Base-by-base conservation (phyloP, 306 rosid genomes). In the Acacia acuminata region DNA sequence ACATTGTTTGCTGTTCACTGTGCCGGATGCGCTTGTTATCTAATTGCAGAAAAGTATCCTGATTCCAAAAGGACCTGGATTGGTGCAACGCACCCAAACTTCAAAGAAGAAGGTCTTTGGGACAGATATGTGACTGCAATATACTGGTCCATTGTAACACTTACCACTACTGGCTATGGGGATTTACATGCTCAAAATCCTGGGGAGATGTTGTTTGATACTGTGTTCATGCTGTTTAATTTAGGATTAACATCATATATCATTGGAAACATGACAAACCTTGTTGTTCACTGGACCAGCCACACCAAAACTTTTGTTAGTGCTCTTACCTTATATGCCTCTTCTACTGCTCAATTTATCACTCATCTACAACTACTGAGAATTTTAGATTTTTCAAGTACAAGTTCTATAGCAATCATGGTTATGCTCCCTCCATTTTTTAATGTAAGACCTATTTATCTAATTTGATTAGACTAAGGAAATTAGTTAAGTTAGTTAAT, bases 201-300 rank as follows among this genome's bases (percentile, higher is more conserved):
- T 0, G 76, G 86, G 78, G 98, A 94, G 88, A 94, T 92, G 97
- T 73, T 94, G 27, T 94, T 94, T 71, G 92, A 84, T 60, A 90
- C 90, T 60, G 87, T 87, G 16, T 94, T 89, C 90, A 94, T 94
- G 98, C 87, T 94, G 20, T 92, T 94, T 88, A 92, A 94, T 83
- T 75, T 94, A 88, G 98, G 98, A 20, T 83, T 94, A 90, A 92
- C 94, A 34, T 89, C 98, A 71, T 94, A 94, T 73, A 87, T 92
- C 86, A 94, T 94, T 27, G 98, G 98, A 27, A 94, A 94, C 88
- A 94, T 94, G 98, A 94, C 98, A 9, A 94, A 94, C 89, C 91
- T 94, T 47, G 94, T 94, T 20, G 98, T 94, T 32, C 98, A 90
- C 71, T 90, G 97, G 92, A 92, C 97, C 64, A 92, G 97, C 87